Conservation (phyloP, 768 basidiomycete species). For the Tricholoma flavovirens region DNA sequence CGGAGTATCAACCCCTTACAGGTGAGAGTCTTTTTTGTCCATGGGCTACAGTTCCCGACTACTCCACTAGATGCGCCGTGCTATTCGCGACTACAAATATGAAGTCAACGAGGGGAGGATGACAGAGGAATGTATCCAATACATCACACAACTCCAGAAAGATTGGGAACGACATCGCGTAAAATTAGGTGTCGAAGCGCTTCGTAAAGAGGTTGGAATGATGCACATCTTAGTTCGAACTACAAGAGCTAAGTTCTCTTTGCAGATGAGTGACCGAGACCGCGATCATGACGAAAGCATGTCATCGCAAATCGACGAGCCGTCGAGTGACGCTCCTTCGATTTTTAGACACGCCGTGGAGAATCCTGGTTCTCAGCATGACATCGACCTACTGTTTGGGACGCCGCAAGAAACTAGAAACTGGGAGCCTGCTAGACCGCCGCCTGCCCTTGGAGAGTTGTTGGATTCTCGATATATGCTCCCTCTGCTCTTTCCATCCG, state of each 20-base stretch:
- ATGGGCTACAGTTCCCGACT: constrained; percentile 2
- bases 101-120: constrained; percentile 90
- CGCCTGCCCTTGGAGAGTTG: constrained; percentile 83
- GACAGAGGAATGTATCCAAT: constrained; percentile 94
- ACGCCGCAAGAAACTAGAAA: constrained; percentile 51
- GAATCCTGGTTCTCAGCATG: constrained; percentile 37
- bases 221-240: not conserved
- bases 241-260: constrained; percentile 2
- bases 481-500: constrained; percentile 76
- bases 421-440: constrained; percentile 76
- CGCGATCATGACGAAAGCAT: constrained; percentile 57
- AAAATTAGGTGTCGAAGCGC: constrained; percentile 77
- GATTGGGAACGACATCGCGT: constrained; percentile 95
- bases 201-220: constrained; percentile 68
- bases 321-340: constrained; percentile 30
- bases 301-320: constrained; percentile 44
- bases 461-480: constrained; percentile 93
- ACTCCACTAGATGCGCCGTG: constrained; percentile 75
- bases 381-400: constrained; percentile 81
- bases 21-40: constrained; percentile 29
- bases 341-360: constrained; percentile 31
- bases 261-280: constrained; percentile 63
- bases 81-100: constrained; percentile 88
- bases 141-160: constrained; percentile 90
- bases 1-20: constrained; percentile 88